Evolutionary conservation across 164 flowering plant species (phyloP).

Genomic region (Nymphaea colorata): DNA sequence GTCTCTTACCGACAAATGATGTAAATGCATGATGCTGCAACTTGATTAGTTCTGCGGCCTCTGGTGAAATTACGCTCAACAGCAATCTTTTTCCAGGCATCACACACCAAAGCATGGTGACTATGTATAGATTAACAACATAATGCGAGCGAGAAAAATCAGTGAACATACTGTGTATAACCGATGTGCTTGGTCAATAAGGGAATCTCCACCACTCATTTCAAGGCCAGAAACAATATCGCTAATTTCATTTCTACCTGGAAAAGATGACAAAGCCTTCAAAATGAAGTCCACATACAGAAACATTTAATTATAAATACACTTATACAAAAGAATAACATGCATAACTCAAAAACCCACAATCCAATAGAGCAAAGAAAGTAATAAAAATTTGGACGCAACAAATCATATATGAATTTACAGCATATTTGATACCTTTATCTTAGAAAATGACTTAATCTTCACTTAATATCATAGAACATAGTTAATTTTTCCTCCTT

Average conservation of each 20-base stretch:
- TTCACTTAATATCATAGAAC: too few species aligned
- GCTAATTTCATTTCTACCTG: conserved; percentile 38
- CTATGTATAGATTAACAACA: neutral
- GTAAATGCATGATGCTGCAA: conserved; percentile 81
- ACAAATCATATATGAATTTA: too few species aligned
- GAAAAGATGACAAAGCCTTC: conserved; percentile 5
- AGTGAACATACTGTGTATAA: conserved; percentile 36
- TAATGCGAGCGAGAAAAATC: neutral
- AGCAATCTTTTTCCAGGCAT: conserved; percentile 46
- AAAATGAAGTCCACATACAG: neutral
- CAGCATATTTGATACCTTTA: too few species aligned
- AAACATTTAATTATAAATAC: too few species aligned
- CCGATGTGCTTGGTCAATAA: conserved; percentile 25
- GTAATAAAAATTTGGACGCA: too few species aligned
- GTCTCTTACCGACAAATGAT: conserved; percentile 69
- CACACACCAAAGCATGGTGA: conserved; percentile 1
- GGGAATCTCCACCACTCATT: conserved; percentile 33
- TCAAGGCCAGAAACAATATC: conserved; percentile 21
- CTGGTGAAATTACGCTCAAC: conserved; percentile 63
- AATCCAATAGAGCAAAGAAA: too few species aligned
- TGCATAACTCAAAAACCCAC: too few species aligned
- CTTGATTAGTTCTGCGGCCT: conserved; percentile 64
- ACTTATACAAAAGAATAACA: too few species aligned
- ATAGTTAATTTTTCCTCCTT: too few species aligned
- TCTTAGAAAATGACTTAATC: too few species aligned